These are phyloP conservation scores for Trichoderma polysporum DNA, from an alignment of 2,329 filamentous ascomycete species.

Conservation along the genomic window DNA sequence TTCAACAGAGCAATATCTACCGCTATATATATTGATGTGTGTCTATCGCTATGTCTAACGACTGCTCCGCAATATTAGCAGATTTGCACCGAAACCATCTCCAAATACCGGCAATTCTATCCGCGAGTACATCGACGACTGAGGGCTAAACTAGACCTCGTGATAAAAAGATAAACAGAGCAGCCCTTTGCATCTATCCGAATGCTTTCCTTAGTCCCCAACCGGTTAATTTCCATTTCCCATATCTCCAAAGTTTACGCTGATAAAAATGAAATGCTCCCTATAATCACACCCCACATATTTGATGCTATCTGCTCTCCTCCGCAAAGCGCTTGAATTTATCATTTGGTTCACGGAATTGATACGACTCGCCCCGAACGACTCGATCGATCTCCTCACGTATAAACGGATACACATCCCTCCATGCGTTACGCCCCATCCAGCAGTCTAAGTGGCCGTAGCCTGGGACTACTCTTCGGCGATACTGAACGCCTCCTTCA, in stretches of 20 bases:
- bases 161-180: background rate
- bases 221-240: background rate
- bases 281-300: slow-evolving; percentile 28
- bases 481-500: slow-evolving; percentile 44
- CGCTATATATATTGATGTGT: background rate
- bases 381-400: slow-evolving; percentile 56
- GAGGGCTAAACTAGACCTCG: background rate
- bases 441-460: slow-evolving; percentile 63
- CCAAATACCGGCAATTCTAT: background rate
- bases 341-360: slow-evolving; percentile 15
- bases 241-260: background rate
- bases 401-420: slow-evolving; percentile 59
- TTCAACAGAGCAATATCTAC: background rate
- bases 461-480: slow-evolving; percentile 52
- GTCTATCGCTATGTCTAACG: background rate
- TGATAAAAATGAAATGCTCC: no score
- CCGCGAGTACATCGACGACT: background rate
- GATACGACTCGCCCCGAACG: slow-evolving; percentile 21
- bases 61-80: background rate
- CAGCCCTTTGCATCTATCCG: background rate
- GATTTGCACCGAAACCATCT: background rate
- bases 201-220: background rate
- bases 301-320: slow-evolving; percentile 38
- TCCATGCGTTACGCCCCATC: slow-evolving; percentile 60
- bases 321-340: slow-evolving; percentile 5